Evolutionary conservation across 106 monocot species (phyloP).

Genomic region (Agapanthus africanus): DNA sequence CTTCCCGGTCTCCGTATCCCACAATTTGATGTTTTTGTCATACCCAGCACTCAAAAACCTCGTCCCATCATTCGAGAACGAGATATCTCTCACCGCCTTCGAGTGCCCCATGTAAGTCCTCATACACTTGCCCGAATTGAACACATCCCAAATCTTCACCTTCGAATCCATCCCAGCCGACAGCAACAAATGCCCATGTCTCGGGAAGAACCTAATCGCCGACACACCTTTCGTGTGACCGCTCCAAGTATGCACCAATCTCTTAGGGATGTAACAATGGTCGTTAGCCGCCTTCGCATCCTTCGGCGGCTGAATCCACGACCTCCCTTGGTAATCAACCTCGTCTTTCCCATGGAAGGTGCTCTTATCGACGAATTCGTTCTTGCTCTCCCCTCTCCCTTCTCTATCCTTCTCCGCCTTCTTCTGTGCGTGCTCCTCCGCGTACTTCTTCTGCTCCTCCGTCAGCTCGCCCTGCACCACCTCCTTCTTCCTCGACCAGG

Average conservation of each 20-base stretch:
- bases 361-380: slow-evolving; percentile 58
- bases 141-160: slow-evolving; percentile 98
- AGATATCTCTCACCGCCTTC: slow-evolving; percentile 85
- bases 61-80: slow-evolving; percentile 85
- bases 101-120: slow-evolving; percentile 99
- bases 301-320: slow-evolving; percentile 86
- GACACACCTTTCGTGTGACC: slow-evolving; percentile 90
- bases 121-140: slow-evolving; percentile 89
- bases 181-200: slow-evolving; percentile 68
- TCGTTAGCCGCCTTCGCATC: slow-evolving; percentile 82
- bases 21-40: slow-evolving; percentile 90
- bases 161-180: slow-evolving; percentile 93
- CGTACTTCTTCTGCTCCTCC: slow-evolving; percentile 97
- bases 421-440: slow-evolving; percentile 84
- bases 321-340: slow-evolving; percentile 81
- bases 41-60: slow-evolving; percentile 93
- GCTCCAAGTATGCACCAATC: slow-evolving; percentile 84
- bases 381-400: slow-evolving; percentile 23
- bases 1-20: slow-evolving; percentile 98
- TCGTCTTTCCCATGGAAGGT: slow-evolving; percentile 99
- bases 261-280: slow-evolving; percentile 93
- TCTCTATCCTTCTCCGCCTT: slow-evolving; percentile 75
- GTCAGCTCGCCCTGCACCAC: slow-evolving; percentile 62
- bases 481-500: slow-evolving; percentile 85
- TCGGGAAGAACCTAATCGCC: slow-evolving; percentile 91